Evolutionary conservation across 345 rosid genomes (phyloP), one percentile per base, ranked within the genome.

Genomic region (Raphanus sativus): DNA sequence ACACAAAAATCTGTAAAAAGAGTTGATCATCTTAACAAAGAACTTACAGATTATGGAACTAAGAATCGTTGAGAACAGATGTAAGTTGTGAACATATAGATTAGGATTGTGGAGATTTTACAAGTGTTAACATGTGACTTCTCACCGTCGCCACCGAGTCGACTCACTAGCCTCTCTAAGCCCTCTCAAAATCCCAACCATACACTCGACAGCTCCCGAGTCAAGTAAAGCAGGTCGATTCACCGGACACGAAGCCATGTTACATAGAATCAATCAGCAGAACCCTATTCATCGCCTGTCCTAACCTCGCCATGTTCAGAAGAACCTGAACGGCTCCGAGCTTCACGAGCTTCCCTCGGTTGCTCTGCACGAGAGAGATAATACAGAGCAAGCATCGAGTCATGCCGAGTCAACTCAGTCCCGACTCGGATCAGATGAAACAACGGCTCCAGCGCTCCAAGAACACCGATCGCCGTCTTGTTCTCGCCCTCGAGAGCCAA

Each of bases 381-480:
- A 79, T 94, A 94, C 45, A 94, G 61, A n/a, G 98, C 97, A 32
- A 85, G 63, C 4, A 90, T 89, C 45, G 98, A 87, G 89, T 94
- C 98, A n/a, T 83, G 80, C 61, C 88, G 92, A 79, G 92, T 80
- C 78, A 87, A 81, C 77, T 87, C 89, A 71, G 78, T 86, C 8
- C 84, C 87, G 0, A 87, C 85, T 70, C 89, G 81, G 5, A 94
- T 80, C 77, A 86, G 76, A 65, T 86, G 88, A 33, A 94, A 63
- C 6, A 94, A 84, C 12, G 99, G 97, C 34, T 86, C 89, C 72
- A 94, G 62, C 4, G 89, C 99, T 10, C 99, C 99, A 48, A 94
- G 71, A 0, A 88, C 98, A 1, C 98, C 99, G 12, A 94, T 88
- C 25, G 94, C 99, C 4, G 89, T 86, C 83, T 89, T 92, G 81